A percentile compares a stretch with the other conserved stretches of the same genome.
Evolutionary conservation across 257 asterid genomes (phyloP).

Genomic region (Craterostigma plantagineum): DNA sequence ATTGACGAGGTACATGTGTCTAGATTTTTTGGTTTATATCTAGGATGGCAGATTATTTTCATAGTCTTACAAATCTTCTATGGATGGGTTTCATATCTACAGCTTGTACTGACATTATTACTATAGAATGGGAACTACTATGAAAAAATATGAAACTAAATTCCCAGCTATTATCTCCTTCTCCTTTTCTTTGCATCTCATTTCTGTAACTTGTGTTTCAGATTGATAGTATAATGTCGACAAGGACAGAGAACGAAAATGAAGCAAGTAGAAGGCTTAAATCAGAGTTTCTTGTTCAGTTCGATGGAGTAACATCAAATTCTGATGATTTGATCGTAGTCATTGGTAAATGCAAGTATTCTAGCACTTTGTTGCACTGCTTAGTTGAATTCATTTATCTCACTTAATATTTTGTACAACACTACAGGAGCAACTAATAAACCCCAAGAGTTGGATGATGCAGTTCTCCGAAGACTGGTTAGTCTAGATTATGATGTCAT

Average conservation of each 20-base stretch:
- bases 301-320: conserved; percentile 84
- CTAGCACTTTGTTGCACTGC: too few relatives aligned
- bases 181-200: conserved; percentile 2
- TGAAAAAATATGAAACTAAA: too few relatives aligned
- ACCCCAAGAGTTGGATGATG: conserved; percentile 97
- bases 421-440: conserved; percentile 95
- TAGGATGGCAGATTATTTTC: not conserved
- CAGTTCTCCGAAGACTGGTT: conserved; percentile 98
- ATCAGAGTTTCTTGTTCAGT: conserved; percentile 90
- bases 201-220: conserved; percentile 15
- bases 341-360: conserved; percentile 40
- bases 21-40: not conserved
- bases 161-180: not conserved
- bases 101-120: too few relatives aligned
- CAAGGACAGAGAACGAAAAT: conserved; percentile 80
- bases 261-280: conserved; percentile 98
- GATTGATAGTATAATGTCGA: conserved; percentile 97
- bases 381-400: not conserved
- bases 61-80: not conserved
- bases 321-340: conserved; percentile 77
- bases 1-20: conserved; percentile 73
- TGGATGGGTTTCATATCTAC: too few relatives aligned
- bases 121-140: too few relatives aligned
- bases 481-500: conserved; percentile 19
- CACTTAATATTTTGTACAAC: not conserved